Base-by-base conservation (phyloP, 2,329 filamentous ascomycete species). In the Neonectria sp. region DNA sequence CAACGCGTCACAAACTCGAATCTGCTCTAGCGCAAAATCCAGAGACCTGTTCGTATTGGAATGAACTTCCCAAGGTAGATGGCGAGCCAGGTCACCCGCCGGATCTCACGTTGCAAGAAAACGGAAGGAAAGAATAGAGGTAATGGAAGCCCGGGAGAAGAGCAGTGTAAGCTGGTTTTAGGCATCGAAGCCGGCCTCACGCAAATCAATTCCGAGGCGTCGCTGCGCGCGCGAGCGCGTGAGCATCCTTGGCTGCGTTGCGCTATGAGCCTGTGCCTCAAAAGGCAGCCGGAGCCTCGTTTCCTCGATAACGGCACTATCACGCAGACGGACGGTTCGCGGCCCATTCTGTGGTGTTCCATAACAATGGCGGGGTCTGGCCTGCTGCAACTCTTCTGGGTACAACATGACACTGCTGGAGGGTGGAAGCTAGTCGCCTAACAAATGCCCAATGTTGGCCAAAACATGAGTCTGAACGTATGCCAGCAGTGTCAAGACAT, bases 261-360 rank as follows among this genome's bases (percentile, higher is more conserved):
- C 37, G 13, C 35, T 24, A 25, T 24, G 37, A 40, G 37, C 37
- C 12, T 59, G 27, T 25, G 55, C 52, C 17, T 55, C 55, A 49
- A 13, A 17, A 37, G 60, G 60, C 63, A 51, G 45, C 21, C 7
- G 12, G 52, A 67, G 60, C 67, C 64, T 69, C 67, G 45, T 33
- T 45, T 45, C n/a, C 17, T 52, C 48, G 46, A 25, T 40, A 43
- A 33, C 49, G 60, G 48, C 61, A 35, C 45, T 46, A 35, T 27
- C 46, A 24, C 25, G 37, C 17, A 43, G 24, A 25, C 45, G 46
- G 24, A 49, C 21, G 53, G 53, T 64, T 49, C 60, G 59, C 60
- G 57, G 21, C 24, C 60, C 56, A 65, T 61, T 52, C 13, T 35
- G 35, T 43, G 17, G 25, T 55, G 52, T 59, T 24, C 27, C n/a